Evolutionary conservation across 805 yeast species (phyloP).

Genomic region (Jamesozyma piceae): DNA sequence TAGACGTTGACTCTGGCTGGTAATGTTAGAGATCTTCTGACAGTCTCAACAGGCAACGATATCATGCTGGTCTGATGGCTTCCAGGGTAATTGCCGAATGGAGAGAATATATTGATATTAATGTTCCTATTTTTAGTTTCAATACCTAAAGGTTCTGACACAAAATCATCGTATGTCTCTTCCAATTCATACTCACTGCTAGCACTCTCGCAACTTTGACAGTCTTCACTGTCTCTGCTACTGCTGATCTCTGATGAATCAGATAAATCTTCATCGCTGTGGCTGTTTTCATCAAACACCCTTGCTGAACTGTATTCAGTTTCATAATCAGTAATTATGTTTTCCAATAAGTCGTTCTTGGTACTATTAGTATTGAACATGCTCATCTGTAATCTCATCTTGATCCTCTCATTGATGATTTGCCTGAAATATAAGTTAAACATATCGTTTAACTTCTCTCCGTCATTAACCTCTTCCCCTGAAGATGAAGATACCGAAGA

Average conservation of each 20-base stretch:
- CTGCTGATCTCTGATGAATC: neutral
- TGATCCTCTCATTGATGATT: conserved; percentile 22
- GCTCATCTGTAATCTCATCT: conserved; percentile 21
- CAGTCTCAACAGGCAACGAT: conserved; percentile 12
- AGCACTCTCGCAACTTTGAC: neutral
- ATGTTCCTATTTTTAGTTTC: neutral
- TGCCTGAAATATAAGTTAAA: conserved; percentile 21
- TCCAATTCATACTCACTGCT: conserved; percentile 6
- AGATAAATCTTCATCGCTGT: conserved; percentile 1
- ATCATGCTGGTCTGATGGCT: conserved; percentile 11
- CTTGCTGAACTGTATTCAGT: conserved; percentile 3
- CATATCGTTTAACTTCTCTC: conserved; percentile 4
- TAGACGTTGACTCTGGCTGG: conserved; percentile 26
- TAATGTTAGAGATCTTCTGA: conserved; percentile 24
- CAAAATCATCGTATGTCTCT: conserved; percentile 1
- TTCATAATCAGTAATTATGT: conserved; percentile 2
- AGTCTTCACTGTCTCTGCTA: conserved; percentile 3
- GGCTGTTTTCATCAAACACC: conserved; percentile 4
- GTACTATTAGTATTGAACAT: conserved; percentile 14
- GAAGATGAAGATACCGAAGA: conserved; percentile 5
- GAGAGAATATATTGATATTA: conserved; percentile 6
- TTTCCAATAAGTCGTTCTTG: conserved; percentile 6
- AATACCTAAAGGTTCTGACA: neutral
- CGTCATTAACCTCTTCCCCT: conserved; percentile 6
- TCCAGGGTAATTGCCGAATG: conserved; percentile 5